Evolutionary conservation across 768 basidiomycete genomes (phyloP), one percentile per base, ranked within the genome.

Genomic region (Tephrocybe sp.): DNA sequence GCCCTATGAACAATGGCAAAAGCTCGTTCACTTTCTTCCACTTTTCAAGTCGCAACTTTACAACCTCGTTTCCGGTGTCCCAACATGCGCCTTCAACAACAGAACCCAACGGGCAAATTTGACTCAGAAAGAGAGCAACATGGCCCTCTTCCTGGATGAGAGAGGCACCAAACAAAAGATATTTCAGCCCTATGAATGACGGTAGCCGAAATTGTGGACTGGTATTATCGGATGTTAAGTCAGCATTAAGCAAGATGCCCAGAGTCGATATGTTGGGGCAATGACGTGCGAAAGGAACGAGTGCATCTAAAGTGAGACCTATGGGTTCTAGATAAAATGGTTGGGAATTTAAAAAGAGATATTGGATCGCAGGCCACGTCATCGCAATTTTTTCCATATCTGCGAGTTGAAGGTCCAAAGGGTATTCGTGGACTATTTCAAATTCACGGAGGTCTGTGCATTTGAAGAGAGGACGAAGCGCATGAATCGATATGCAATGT

Each of bases 51-150:
- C 26, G 26, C 26, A 62, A 67, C 5, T 67, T 45, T 7, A 48
- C 45, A 16, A 51, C 45, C 3, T 49, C 56, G 11, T 59, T 43
- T 13, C 52, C 48, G 0, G 57, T 69, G 82, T 80, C 83, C 10
- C 81, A 83, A 9, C 74, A 79, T 40, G 75, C 79, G 40, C 80
- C 66, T 32, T 73, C 71, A 8, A 84, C 42, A 6, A 32, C 43
- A 57, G 75, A 80, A 3, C 61, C 59, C 2, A 70, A 56, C 0
- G 81, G 79, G 33, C 76, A 73, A 3, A 86, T 57, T 16, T 72
- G 73, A 56, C 77, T 78, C 48, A 86, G 68, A 56, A 79, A 83
- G 11, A 79, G 68, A 13, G 82, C 73, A 23, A 78, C 74, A 0
- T 72, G 57, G 5, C 68, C 72, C 5, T 72, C 62, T 10, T 79